A percentile compares a stretch with the other conserved stretches of the same genome.
Evolutionary conservation across 1,139 yeast species (phyloP).

Genomic region (Pichia sp.): DNA sequence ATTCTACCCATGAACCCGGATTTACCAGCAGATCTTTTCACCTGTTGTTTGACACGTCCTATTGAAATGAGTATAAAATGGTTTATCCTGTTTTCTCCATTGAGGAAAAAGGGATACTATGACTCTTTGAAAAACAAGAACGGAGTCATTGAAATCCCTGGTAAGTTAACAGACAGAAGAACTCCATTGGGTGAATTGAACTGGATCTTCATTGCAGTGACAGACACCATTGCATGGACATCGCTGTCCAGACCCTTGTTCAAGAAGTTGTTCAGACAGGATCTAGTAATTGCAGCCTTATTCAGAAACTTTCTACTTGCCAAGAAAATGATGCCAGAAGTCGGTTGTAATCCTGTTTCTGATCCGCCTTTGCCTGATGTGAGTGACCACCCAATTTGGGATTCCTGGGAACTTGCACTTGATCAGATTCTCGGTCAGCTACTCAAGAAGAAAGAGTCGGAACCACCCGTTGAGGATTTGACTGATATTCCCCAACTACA

Average conservation of each 20-base stretch:
- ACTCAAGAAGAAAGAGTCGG: conserved; percentile 30
- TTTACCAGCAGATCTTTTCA: conserved; percentile 90
- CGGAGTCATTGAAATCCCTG: conserved; percentile 73
- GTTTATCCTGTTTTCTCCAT: conserved; percentile 80
- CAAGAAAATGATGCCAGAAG: conserved; percentile 87
- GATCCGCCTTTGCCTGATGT: conserved; percentile 90
- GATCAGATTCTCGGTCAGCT: conserved; percentile 83
- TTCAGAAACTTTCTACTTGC: conserved; percentile 90
- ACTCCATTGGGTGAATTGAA: conserved; percentile 94
- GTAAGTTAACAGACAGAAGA: conserved; percentile 82
- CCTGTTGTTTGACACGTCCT: conserved; percentile 93
- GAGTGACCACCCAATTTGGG: conserved; percentile 91
- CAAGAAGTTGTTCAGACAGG: conserved; percentile 87
- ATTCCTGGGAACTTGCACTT: conserved; percentile 95
- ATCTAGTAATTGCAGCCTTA: conserved; percentile 91
- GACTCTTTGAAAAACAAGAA: conserved; percentile 41
- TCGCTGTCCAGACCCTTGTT: conserved; percentile 81
- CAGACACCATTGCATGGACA: conserved; percentile 98
- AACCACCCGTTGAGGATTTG: conserved; percentile 17
- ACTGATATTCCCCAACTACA: conserved; percentile 22
- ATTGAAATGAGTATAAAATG: conserved; percentile 90
- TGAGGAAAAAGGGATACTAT: conserved; percentile 48
- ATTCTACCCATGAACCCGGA: conserved; percentile 89
- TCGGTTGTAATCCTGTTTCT: conserved; percentile 90
- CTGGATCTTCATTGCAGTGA: conserved; percentile 97